Evolutionary conservation across 345 rosid species (phyloP), one percentile per base, ranked within the genome.

Genomic region (Linum lewisii): DNA sequence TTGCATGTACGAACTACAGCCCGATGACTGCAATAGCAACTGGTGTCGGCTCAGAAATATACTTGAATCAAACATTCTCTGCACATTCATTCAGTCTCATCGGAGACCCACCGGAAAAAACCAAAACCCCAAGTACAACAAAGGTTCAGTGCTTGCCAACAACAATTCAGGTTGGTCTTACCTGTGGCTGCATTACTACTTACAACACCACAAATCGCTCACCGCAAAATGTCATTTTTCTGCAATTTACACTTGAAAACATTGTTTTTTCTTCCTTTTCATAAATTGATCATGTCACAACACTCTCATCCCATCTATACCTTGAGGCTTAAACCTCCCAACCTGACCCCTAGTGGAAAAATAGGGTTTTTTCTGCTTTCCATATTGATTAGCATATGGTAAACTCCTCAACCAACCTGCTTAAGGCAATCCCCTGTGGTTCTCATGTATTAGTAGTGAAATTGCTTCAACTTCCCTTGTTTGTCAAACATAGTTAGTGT

Each of bases 401-500:
- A 38, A 38, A 10, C 45, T 8, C 45, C 45, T 38, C 9, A 38
- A 38, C 45, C 45, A 9, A 15, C 10, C 16, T 9, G 47, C 18
- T 16, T 42, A 42, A 16, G 45, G 45, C 0, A 38, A 38, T 8
- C 18, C 2, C 16, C 15, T 6, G 47, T 42, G 47, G 47, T 42
- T 42, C 18, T 42, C 47, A 42, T 42, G 13, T 16, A 42, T 42
- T 42, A 42, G 47, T 42, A 42, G 13, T 42, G 47, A 11, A 29
- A 29, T 29, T 29, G 34, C 34, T 29, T 29, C 7, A 29, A 29
- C 34, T 29, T 29, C 34, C 5, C 34, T 29, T 29, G 7, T 29
- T 29, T 29, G 34, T 29, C 34, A 29, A 29, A 42, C 3, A 11
- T 15, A 62, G 23, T 16, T 51, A 50, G 37, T 3, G 34, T 84